Base-by-base conservation (phyloP, 176 grass and related monocot species). In the Metroxylon sagu region DNA sequence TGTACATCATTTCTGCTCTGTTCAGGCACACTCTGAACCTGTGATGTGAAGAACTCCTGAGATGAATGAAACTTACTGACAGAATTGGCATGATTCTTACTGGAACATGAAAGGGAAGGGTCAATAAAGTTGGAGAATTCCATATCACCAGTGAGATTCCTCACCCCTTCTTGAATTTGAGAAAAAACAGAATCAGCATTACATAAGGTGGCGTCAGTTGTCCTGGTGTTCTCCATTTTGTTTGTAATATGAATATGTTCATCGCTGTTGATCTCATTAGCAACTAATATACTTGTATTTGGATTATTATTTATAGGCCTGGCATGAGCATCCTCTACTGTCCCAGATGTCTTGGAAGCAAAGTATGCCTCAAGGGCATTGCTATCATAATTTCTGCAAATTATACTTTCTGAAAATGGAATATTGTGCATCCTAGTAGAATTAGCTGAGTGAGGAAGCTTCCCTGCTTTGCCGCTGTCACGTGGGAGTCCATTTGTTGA, bases 321-420 rank as follows among this genome's bases (percentile, higher is more conserved):
- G 49, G 29, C 26, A 49, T 57, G 58, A 49, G 3, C 53, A 59
- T 62, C 5, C 10, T 52, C 50, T 23, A 12, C 16, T 62, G 21
- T 66, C 25, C 50, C 72, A 68, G 53, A 57, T 53, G 53, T 53
- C 53, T 64, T 63, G 66, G 48, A 26, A 57, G 69, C 53, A 76
- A 69, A 39, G 71, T 35, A 54, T 62, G 61, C 67, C 50, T 82
- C 65, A 49, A 27, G 25, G 67, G 68, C 27, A 26, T 57, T 25
- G 23, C 35, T 19, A 59, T 79, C 62, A 14, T 64, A 69, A 65
- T 76, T 35, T 49, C 59, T 60, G 57, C 69, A 62, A 28, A 59
- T 61, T 70, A 70, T 77, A 73, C 76, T 85, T 50, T 75, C 71
- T 66, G 66, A 61, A n/a, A 84, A 52, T 48, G 52, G 75, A 56